A percentile compares a stretch with the other conserved stretches of the same genome.
Conservation (phyloP, 1,284 basidiomycete species). For the Sporisorium graminicola region DNA sequence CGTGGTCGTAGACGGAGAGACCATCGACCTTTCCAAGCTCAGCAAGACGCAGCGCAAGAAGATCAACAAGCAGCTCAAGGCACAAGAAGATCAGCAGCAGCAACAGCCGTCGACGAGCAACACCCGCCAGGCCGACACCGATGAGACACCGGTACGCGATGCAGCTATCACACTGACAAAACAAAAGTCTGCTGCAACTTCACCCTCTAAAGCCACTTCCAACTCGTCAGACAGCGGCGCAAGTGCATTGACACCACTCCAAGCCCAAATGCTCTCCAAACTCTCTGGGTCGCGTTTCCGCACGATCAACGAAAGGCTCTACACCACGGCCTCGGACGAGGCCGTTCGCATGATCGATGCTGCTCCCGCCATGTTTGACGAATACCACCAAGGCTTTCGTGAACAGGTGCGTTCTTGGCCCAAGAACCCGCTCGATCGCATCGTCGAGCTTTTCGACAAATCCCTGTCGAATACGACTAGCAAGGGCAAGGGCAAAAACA, state of each 20-base stretch:
- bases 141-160: neutral
- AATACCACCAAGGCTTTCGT: constrained; percentile 68
- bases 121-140: constrained; percentile 2
- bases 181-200: neutral
- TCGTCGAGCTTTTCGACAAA: constrained; percentile 51
- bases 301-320: constrained; percentile 69
- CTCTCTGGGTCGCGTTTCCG: constrained; percentile 68
- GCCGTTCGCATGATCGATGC: constrained; percentile 60
- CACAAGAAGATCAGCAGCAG: constrained; percentile 10
- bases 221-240: neutral
- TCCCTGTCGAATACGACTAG: constrained; percentile 1
- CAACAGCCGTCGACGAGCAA: neutral
- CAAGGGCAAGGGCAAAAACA: constrained; percentile 15
- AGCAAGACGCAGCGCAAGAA: constrained; percentile 64
- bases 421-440: constrained; percentile 65
- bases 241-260: constrained; percentile 45
- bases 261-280: constrained; percentile 60
- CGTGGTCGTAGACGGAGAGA: constrained; percentile 26
- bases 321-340: constrained; percentile 58
- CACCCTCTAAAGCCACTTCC: neutral
- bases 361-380: constrained; percentile 58
- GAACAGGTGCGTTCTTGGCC: constrained; percentile 68
- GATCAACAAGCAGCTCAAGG: constrained; percentile 55
- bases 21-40: constrained; percentile 40
- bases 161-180: constrained; percentile 3